Evolutionary conservation across 176 grass and related monocot species (phyloP).

Genomic region (Chrysopogon serrulatus): DNA sequence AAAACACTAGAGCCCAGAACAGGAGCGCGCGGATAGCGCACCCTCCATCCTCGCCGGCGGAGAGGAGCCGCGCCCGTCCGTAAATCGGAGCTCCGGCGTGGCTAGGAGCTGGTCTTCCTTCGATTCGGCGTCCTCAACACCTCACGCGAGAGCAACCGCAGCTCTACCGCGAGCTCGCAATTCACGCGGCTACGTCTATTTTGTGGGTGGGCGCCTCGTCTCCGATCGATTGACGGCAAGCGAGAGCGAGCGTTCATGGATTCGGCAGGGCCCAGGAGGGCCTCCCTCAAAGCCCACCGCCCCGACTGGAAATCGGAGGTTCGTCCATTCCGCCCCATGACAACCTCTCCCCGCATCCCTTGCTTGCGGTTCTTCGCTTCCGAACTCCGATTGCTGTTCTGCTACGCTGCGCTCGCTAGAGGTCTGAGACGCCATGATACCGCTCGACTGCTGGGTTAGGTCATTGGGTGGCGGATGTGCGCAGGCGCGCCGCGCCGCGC

Average conservation of each 20-base stretch:
- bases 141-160: background rate
- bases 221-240: background rate
- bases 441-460: background rate
- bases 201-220: background rate
- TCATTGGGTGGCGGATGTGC: background rate
- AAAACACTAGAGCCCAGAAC: background rate
- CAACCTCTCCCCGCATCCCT: background rate
- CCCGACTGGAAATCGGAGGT: constrained; percentile 79
- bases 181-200: background rate
- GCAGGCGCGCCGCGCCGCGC: background rate
- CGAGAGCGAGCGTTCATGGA: constrained; percentile 36
- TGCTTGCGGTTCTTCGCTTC: background rate
- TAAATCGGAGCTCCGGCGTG: background rate
- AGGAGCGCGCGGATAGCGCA: background rate
- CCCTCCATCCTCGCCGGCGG: too few species aligned
- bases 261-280: constrained; percentile 34
- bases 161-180: background rate
- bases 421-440: background rate
- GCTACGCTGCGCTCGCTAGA: background rate
- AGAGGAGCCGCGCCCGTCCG: background rate
- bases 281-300: constrained; percentile 48
- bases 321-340: background rate
- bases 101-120: background rate
- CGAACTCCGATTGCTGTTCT: background rate
- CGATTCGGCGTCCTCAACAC: background rate